Base-by-base conservation (phyloP, 495 filamentous ascomycete genomes). In the Monascus purpureus region DNA sequence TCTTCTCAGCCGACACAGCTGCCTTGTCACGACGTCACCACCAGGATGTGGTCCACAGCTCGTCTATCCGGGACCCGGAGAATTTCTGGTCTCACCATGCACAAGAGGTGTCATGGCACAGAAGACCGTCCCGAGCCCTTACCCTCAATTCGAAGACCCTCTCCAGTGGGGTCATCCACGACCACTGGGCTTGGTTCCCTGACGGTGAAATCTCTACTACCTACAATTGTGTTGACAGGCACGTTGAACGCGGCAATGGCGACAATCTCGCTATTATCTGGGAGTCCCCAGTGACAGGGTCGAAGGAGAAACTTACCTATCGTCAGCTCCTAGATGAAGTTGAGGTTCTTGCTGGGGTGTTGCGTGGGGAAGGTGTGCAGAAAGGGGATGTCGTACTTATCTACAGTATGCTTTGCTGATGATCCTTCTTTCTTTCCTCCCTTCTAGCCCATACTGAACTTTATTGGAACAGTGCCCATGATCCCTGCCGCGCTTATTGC, bases 361-460 rank as follows among this genome's bases (percentile, higher is more conserved):
- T 95, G 35, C 59, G 77, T 36, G 80, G 88, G 53, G 76, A 90
- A 44, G 87, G 86, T 0, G 79, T 93, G 6, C 70, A 63, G 44
- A 82, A 74, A 53, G 87, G 87, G 0, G 86, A 94, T 65, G 76
- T 88, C 3, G 84, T 95, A n/a, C 61, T 94, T 29, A 73, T 94
- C 30, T 94, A 94, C 53, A 95, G 83, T 88, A 62, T 39, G 72
- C 13, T 26, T n/a, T 25, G 9, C 29, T 35, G 18, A 41, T 23
- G 23, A 13, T 15, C 8, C 17, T n/a, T 4, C 17, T 26, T 20
- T 17, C 13, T 13, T 24, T 25, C 9, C 27, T 15, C 22, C 25
- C 29, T 28, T 28, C 20, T 12, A 11, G 17, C 13, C 24, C 22
- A 11, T 19, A 26, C 25, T 37, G 23, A 41, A 16, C n/a, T n/a